Conservation (phyloP, 805 yeast genomes). For the Myxozyma vanderwaltii region DNA sequence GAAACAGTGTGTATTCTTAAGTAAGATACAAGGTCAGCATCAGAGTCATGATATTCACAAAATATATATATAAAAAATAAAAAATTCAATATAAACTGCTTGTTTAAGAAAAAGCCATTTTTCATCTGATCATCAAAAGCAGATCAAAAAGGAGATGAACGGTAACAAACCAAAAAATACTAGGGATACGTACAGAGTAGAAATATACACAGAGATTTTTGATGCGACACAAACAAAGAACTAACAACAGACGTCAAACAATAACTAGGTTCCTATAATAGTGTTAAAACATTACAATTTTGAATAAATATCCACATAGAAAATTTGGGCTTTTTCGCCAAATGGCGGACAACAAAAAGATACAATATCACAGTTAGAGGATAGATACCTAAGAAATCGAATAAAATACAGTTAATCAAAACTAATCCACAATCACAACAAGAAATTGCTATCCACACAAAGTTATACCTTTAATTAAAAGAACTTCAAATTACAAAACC, state of each 20-base stretch:
- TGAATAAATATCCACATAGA: too few relatives aligned
- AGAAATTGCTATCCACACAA: too few relatives aligned
- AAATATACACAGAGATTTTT: not conserved
- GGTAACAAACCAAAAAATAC: not conserved
- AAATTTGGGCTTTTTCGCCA: too few relatives aligned
- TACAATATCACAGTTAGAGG: too few relatives aligned
- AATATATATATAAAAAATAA: too few relatives aligned
- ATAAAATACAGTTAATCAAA: too few relatives aligned
- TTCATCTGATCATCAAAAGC: not conserved
- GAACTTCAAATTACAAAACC: too few relatives aligned
- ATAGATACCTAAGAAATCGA: too few relatives aligned
- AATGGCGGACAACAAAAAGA: too few relatives aligned
- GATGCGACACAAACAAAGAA: not conserved
- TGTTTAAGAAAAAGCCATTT: not conserved
- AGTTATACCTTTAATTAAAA: too few relatives aligned
- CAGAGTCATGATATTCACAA: not conserved
- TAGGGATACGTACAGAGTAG: constrained; percentile 11
- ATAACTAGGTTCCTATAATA: not conserved
- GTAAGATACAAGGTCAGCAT: not conserved
- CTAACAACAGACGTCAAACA: not conserved
- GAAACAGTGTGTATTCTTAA: not conserved
- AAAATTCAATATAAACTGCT: too few relatives aligned
- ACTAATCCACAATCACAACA: too few relatives aligned
- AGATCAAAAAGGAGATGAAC: not conserved
- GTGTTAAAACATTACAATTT: not conserved